These are phyloP conservation scores for Penstemon eatonii DNA, from an alignment of 257 asterid species.

Conservation along the genomic window DNA sequence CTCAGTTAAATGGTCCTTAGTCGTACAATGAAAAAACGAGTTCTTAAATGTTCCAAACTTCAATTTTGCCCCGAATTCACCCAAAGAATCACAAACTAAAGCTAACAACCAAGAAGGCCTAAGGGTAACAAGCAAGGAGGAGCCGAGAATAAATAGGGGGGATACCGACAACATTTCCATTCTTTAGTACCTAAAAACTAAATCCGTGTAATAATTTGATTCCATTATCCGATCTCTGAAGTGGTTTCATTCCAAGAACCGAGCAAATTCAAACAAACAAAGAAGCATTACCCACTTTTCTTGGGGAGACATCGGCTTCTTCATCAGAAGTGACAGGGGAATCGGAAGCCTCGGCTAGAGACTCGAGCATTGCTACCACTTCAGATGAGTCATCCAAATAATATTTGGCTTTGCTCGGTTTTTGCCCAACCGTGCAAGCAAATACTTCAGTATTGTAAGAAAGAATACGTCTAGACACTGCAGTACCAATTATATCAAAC, in stretches of 20 bases:
- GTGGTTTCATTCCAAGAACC: conserved; percentile 28
- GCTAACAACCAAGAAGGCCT: conserved; percentile 24
- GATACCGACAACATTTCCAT: conserved; percentile 32
- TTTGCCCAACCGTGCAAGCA: conserved; percentile 88
- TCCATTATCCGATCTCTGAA: conserved; percentile 32
- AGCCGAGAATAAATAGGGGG: conserved; percentile 24
- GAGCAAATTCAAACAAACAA: conserved; percentile 34
- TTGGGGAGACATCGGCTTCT: conserved; percentile 45
- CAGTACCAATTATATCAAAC: conserved; percentile 72
- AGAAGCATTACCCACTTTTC: conserved; percentile 37
- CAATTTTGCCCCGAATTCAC: conserved; percentile 19
- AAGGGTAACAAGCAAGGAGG: conserved; percentile 33
- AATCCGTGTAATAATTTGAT: conserved; percentile 35
- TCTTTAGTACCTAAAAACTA: conserved; percentile 39
- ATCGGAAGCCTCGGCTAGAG: conserved; percentile 78
- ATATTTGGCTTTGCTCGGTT: conserved; percentile 88
- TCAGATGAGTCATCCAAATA: conserved; percentile 81
- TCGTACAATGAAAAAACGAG: conserved; percentile 19
- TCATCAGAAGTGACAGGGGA: conserved; percentile 67
- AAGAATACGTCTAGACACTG: conserved; percentile 50
- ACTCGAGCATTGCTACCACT: conserved; percentile 72
- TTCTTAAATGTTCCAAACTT: conserved; percentile 23
- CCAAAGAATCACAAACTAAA: conserved; percentile 26
- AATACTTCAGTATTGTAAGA: conserved; percentile 65
- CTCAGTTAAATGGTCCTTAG: conserved; percentile 3